Percentiles rank a stretch among this genome's conserved stretches.
Conservation (phyloP, 2,329 filamentous ascomycete genomes). For the Ophioceras dolichostomum region DNA sequence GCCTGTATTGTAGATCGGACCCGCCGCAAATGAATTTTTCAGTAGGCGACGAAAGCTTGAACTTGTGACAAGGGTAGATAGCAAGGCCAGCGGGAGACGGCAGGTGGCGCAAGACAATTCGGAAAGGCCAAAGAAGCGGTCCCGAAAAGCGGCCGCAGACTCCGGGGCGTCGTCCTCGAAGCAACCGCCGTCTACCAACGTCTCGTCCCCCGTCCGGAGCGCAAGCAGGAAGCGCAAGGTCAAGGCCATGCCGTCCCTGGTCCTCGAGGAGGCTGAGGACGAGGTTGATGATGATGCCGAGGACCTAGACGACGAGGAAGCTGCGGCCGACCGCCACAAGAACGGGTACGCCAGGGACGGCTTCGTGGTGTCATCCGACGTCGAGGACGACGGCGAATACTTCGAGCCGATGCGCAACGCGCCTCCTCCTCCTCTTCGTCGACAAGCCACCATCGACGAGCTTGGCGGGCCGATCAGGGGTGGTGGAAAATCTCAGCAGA, state of each 20-base stretch:
- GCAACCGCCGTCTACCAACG: conserved; percentile 28
- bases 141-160: conserved; percentile 12
- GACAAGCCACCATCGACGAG: conserved; percentile 22
- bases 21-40: conserved; percentile 28
- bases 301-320: conserved; percentile 23
- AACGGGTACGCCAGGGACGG: conserved; percentile 32
- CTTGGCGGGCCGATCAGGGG: conserved; percentile 44
- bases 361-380: conserved; percentile 26
- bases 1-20: conserved; percentile 21
- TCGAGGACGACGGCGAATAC: conserved; percentile 25
- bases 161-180: neutral
- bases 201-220: conserved; percentile 38
- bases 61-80: conserved; percentile 23
- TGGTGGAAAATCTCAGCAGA: neutral
- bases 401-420: conserved; percentile 29
- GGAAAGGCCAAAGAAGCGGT: conserved; percentile 22
- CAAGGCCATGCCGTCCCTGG: conserved; percentile 8
- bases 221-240: conserved; percentile 23
- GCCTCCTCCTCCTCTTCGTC: conserved; percentile 14
- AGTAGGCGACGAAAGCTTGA: conserved; percentile 28
- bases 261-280: conserved; percentile 13
- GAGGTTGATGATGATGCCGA: conserved; percentile 21
- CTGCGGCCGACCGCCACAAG: conserved; percentile 16
- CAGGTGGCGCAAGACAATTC: too few species aligned
- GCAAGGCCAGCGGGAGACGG: conserved; percentile 6